Base-by-base conservation (phyloP, 768 basidiomycete species). In the Lactarius hatsudake region DNA sequence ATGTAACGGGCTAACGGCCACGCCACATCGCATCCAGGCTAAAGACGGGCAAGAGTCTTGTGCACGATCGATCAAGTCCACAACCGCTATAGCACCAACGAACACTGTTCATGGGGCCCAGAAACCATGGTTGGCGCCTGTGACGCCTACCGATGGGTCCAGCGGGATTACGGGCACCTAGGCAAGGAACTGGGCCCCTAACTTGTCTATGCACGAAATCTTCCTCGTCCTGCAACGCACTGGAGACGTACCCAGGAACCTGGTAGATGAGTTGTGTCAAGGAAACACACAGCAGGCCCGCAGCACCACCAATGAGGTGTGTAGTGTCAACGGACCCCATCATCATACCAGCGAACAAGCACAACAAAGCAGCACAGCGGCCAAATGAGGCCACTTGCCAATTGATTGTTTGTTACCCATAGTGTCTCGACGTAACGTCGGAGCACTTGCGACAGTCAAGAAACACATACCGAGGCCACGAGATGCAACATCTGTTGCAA, bases 401-500 rank as follows among this genome's bases (percentile, higher is more conserved):
- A 28, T 64, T 70, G 75, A 28, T 64, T 70, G 75, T 74, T 74
- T 73, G 74, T 74, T 71, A 75, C 72, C 74, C 68, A 68, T 66
- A 70, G 73, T 74, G 71, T 78, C 72, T 66, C 68, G 73, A 74
- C 72, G 59, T 65, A 70, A 66, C 57, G 75, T 74, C 73, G 75
- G 71, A 82, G 83, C 84, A 81, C 84, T 82, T 82, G 80, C 69
- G 64, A 73, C 74, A 75, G 77, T 76, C 73, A 82, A 75, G 75
- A 69, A 76, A 75, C 74, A 94, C 96, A 83, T 90, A 98, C 97
- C 97, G 76, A 99, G 88, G 86, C 96, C 96, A 87, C 96, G 96
- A 76, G 95, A 97, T 68, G 96, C 97, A 74, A 99, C 96, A 78
- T 98, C 97, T 73, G 97, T 98, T 80, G 97, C 97, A 75, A 98